A percentile compares a stretch with the other conserved stretches of the same genome.
phyloP scores from a whole-genome alignment of 2,329 filamentous ascomycete genomes.

The Colletotrichum limetticola region DNA sequence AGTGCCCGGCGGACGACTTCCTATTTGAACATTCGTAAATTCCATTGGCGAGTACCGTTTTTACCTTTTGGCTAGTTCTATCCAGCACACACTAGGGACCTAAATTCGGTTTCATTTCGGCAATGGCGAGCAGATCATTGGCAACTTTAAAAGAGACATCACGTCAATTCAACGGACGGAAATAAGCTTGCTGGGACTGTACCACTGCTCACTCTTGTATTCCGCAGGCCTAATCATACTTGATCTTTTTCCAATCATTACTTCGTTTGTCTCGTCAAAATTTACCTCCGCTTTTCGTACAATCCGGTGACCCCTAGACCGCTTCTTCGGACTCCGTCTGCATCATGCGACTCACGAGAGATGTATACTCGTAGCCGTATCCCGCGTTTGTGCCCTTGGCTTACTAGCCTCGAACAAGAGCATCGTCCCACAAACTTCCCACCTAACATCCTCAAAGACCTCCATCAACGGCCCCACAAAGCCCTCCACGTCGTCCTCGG shows the following conservation, averaged over 20 bases:
- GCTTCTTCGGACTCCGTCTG: neutral
- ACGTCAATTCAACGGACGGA: neutral
- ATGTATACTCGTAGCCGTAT: neutral
- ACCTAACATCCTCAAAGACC: slow-evolving; percentile 1
- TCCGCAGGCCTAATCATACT: no score
- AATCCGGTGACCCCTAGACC: neutral
- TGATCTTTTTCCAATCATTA: neutral
- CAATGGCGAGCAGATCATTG: neutral
- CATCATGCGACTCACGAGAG: neutral
- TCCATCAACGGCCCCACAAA: slow-evolving; percentile 1
- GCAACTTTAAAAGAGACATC: neutral
- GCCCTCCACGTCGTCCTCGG: slow-evolving; percentile 13
- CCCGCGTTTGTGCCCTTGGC: neutral
- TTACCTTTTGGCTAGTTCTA: neutral
- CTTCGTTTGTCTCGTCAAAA: neutral
- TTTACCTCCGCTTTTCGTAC: neutral
- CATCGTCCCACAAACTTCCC: slow-evolving; percentile 15
- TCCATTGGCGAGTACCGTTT: neutral
- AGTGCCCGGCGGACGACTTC: neutral
- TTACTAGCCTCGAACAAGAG: slow-evolving; percentile 20
- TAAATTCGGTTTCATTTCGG: neutral
- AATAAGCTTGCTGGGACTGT: neutral
- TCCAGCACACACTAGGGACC: no score
- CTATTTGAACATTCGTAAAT: neutral
- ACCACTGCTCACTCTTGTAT: no score